Base-by-base conservation (phyloP, 139 green algal species). In the Pleodorina starrii region DNA sequence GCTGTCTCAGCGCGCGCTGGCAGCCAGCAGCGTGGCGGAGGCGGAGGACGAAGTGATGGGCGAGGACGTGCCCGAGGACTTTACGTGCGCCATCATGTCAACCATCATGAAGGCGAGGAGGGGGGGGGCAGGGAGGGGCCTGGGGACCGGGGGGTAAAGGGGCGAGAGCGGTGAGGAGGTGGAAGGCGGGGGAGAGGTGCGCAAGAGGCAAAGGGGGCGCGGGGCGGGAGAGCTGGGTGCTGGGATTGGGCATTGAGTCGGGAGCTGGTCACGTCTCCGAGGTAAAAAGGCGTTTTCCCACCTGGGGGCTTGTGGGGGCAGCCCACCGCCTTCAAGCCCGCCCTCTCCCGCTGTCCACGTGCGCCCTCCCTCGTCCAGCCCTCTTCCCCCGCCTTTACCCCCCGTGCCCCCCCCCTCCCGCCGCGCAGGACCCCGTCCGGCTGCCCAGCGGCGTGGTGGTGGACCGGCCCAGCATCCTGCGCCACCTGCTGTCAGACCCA, bases 61-160 rank as follows among this genome's bases (percentile, higher is more conserved):
- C 2, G 95, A 84, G 3, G 94, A 98, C n/a, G 94, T 96, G 14
- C 97, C 97, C 7, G 96, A 99, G 38, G 98, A 99, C 80, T 99
- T 98, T 92, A 60, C 96, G 79, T 97, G 99, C 93, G 96, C 95
- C 5, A 94, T 99, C 68, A 94, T 96, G 90, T 94, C 84, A 66
- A 96, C 95, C 1, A 51, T 99, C 59, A 99, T 99, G 97, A 68
- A 60, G 36, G 97, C 77, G 38, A 5, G 82, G 48, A 40, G 17
- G 25, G 40, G 42, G 44, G 43, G 66, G 66, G 10, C n/a, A 29
- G n/a, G 57, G 57, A n/a, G 5, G 5, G 54, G 5, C 29, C 29
- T 66, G 54, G 5, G 54, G 54, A 4, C 9, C 29, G 25, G 54
- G 21, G 54, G 54, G 54, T 5, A 25, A 25, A 25, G 29, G 5